Evolutionary conservation across 192 early-diverging fungal genomes (phyloP).

Genomic region (Backusella circina): DNA sequence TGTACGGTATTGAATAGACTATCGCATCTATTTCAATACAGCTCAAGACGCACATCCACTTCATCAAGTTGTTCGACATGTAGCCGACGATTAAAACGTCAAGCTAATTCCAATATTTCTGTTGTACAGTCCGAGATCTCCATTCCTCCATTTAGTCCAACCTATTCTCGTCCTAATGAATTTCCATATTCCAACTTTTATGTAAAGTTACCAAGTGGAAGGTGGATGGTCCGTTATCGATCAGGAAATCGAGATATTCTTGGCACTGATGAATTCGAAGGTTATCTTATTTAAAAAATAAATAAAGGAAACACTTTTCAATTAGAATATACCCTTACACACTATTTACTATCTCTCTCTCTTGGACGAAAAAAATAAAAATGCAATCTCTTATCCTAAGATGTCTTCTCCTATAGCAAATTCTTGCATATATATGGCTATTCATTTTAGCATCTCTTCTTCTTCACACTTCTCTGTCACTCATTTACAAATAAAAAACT

Average conservation of each 20-base stretch:
- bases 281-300: constrained; percentile 29
- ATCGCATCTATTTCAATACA: background rate
- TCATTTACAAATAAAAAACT: background rate
- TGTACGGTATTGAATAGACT: constrained; percentile 1
- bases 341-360: background rate
- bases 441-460: background rate
- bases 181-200: constrained; percentile 39
- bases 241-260: constrained; percentile 31
- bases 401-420: background rate
- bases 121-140: background rate
- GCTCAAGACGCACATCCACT: background rate
- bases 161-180: constrained; percentile 19
- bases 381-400: background rate
- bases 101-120: background rate
- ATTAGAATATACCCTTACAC: background rate
- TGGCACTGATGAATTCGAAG: constrained; percentile 34
- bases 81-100: background rate
- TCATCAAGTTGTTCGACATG: background rate
- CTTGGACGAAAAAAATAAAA: background rate
- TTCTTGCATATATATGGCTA: background rate
- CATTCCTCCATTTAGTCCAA: constrained; percentile 28
- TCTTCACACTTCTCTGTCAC: background rate
- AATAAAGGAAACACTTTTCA: background rate
- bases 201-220: constrained; percentile 30
- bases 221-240: constrained; percentile 36